Base-by-base conservation (phyloP, 805 yeast species). In the Phaffomyces thermotolerans region DNA sequence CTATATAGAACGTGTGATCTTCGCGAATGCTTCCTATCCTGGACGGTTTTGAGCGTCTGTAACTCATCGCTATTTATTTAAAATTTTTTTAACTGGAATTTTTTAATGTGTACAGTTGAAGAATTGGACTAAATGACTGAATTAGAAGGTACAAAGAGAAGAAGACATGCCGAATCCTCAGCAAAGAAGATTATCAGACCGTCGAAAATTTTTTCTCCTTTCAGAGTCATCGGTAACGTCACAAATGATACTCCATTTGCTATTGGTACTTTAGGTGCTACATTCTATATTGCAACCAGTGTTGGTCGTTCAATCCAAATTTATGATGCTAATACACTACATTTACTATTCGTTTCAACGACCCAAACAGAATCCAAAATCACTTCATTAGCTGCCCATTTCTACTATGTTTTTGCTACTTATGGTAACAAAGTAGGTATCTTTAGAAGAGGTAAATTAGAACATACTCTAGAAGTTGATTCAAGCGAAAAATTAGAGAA, bases 261-360 rank as follows among this genome's bases (percentile, higher is more conserved):
- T 7, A 70, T 88, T 18, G 95, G 98, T 24, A 79, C 91, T 2
- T 71, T 91, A 46, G 99, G 99, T 41, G 74, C 86, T 14, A 79
- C 95, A 1, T 90, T 84, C 56, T 84, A 90, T 56, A 78, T 88
- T 34, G 95, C 83, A 15, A 91, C 98, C 0, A 80, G 86, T 37
- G 96, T 93, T 20, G 98, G 97, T 3, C 73, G 79, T 42, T 74
- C 91, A 1, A 87, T 93, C 67, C 98, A 91, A 62, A 87, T 93
- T 25, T 93, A 85, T 58, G 99, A 93, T 66, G 96, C 85, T 55
- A 79, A 91, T 29, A 87, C 85, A 7, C 68, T 91, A 49, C 93
- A 86, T 52, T 68, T 91, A 49, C 67, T 91, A 20, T 91, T 93
- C 64, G 95, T 91, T 12, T 86, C 96, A 1, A 85, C 79, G 51